These are phyloP conservation scores for Diaporthe vaccinii DNA, from an alignment of 2,329 filamentous ascomycete genomes.

Conservation along the genomic window DNA sequence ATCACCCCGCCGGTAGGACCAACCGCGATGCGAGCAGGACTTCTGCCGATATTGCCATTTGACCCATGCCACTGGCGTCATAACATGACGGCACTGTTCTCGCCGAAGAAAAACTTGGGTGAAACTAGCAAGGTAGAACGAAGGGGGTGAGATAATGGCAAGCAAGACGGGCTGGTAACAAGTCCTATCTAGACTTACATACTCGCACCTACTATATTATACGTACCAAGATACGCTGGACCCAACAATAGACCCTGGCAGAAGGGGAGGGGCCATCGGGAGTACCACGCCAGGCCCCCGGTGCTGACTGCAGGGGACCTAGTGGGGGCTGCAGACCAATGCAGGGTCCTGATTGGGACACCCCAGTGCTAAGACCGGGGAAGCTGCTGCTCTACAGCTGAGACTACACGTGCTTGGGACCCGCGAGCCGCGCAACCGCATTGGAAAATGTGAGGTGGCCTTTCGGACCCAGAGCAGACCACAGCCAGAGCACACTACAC, in stretches of 20 bases:
- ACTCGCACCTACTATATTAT: neutral
- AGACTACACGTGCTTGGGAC: constrained; percentile 9
- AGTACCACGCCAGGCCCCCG: constrained; percentile 27
- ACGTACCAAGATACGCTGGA: neutral
- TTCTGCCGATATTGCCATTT: neutral
- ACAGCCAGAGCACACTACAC: neutral
- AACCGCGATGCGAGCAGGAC: too few relatives aligned
- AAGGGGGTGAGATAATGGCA: constrained; percentile 4
- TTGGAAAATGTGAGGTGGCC: constrained; percentile 32
- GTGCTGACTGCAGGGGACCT: neutral
- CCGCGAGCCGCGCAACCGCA: constrained; percentile 28
- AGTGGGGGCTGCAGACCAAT: constrained; percentile 18
- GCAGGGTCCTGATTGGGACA: constrained; percentile 31
- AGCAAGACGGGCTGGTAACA: neutral
- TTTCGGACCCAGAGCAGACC: constrained; percentile 18
- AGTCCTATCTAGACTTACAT: neutral
- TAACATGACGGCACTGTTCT: constrained; percentile 3
- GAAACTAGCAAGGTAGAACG: constrained; percentile 5
- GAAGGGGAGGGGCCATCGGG: constrained; percentile 19
- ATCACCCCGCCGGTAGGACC: neutral
- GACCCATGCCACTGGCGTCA: constrained; percentile 26
- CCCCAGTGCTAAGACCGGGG: constrained; percentile 24
- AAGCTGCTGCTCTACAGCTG: constrained; percentile 24
- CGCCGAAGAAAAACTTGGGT: neutral
- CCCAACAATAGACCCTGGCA: constrained; percentile 7